These are phyloP conservation scores for Pelargonium myrrhifolium DNA, from an alignment of 441 rosid genomes.

Conservation along the genomic window DNA sequence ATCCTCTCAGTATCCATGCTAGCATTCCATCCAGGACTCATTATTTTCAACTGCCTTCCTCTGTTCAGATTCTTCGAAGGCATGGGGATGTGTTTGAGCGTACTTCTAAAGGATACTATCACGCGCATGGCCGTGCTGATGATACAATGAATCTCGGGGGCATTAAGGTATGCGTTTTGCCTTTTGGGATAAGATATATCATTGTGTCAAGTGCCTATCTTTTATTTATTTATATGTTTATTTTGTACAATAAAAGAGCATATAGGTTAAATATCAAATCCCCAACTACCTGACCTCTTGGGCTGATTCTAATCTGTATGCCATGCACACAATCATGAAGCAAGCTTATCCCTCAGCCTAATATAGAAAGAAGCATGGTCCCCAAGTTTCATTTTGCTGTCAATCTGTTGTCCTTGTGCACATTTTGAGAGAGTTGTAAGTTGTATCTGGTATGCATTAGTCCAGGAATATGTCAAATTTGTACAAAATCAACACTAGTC, in stretches of 20 bases:
- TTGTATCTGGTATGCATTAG: neutral
- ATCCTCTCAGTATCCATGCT: slow-evolving; percentile 5
- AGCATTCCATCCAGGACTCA: neutral
- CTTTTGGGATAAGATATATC: neutral
- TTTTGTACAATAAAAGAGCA: neutral
- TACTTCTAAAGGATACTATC: slow-evolving; percentile 71
- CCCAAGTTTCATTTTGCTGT: neutral
- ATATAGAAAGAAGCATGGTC: neutral
- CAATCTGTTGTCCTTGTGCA: neutral
- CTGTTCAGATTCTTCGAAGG: slow-evolving; percentile 60
- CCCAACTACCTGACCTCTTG: neutral
- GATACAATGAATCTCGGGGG: slow-evolving; percentile 98
- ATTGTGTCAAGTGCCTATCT: neutral
- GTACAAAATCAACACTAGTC: neutral
- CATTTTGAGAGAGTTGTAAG: neutral
- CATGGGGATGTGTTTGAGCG: slow-evolving; percentile 87
- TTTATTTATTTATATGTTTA: neutral
- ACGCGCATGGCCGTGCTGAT: slow-evolving; percentile 91
- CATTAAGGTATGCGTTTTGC: slow-evolving; percentile 53
- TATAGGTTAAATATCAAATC: too few relatives aligned
- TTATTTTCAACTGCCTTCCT: slow-evolving; percentile 7
- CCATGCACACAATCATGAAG: neutral
- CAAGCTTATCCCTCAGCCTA: neutral
- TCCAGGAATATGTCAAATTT: neutral
- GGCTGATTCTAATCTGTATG: neutral